Conservation (phyloP, 345 rosid species). For the Clarkia xantiana region DNA sequence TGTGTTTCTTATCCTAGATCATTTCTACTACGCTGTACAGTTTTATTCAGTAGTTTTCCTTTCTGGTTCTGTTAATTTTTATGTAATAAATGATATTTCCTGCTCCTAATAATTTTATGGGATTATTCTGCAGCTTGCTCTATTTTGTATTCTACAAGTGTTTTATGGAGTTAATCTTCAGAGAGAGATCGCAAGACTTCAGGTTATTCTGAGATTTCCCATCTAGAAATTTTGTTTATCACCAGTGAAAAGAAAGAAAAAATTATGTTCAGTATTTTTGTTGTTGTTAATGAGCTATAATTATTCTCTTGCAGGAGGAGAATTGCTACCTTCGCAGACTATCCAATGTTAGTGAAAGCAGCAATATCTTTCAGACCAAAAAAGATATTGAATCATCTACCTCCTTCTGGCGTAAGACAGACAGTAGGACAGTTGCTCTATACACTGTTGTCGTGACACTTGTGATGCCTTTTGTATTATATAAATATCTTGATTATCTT, state of each 20-base stretch:
- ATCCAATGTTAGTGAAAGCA: constrained; percentile 22
- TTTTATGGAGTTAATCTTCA: constrained; percentile 35
- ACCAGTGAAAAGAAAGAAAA: neutral
- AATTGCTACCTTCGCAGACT: constrained; percentile 26
- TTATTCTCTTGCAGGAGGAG: constrained; percentile 49
- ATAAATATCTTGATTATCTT: constrained; percentile 57
- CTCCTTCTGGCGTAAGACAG: constrained; percentile 22
- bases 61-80: neutral
- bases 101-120: constrained; percentile 2
- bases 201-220: constrained; percentile 25
- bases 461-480: constrained; percentile 43
- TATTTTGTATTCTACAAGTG: constrained; percentile 33
- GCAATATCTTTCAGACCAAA: constrained; percentile 18
- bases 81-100: neutral
- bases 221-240: neutral
- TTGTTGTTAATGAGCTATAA: neutral
- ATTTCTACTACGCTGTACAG: neutral
- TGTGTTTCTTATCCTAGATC: no score
- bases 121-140: constrained; percentile 40
- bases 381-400: constrained; percentile 11
- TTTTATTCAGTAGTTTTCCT: neutral
- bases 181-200: constrained; percentile 33
- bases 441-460: constrained; percentile 44
- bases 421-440: constrained; percentile 46
- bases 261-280: constrained; percentile 3